phyloP scores from a whole-genome alignment of 1,284 basidiomycete species.

The Xerocomus minutiporus region DNA sequence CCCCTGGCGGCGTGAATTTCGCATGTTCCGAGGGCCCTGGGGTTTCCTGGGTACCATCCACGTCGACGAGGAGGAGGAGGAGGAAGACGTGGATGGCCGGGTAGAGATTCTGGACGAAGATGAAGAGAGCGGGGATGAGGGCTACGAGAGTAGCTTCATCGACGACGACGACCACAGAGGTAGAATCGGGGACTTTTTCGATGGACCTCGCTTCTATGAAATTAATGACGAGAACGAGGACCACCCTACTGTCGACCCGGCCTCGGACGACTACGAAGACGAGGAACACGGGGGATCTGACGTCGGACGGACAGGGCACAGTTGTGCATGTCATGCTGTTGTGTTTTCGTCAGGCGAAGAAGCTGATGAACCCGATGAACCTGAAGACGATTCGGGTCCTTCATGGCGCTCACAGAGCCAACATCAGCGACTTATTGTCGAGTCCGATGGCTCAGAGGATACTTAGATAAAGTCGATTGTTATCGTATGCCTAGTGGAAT shows the following conservation, averaged over 20 bases:
- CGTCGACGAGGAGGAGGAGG: slow-evolving; percentile 29
- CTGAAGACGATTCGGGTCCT: slow-evolving; percentile 6
- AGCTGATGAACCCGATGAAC: too few species aligned
- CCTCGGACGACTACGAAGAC: slow-evolving; percentile 13
- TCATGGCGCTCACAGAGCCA: neutral
- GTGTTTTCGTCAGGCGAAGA: slow-evolving; percentile 17
- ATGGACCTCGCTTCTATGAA: slow-evolving; percentile 25
- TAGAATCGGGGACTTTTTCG: slow-evolving; percentile 1
- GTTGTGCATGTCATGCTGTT: neutral
- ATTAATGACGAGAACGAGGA: slow-evolving; percentile 14
- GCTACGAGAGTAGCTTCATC: slow-evolving; percentile 50
- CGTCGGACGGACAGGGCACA: neutral
- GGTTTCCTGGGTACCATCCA: slow-evolving; percentile 17
- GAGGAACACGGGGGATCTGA: neutral
- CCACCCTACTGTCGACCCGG: slow-evolving; percentile 7
- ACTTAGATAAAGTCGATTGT: slow-evolving; percentile 1
- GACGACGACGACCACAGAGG: slow-evolving; percentile 35
- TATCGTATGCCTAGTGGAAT: slow-evolving; percentile 1
- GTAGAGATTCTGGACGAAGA: slow-evolving; percentile 16
- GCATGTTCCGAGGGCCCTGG: slow-evolving; percentile 15
- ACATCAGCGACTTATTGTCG: slow-evolving; percentile 2
- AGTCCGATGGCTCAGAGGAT: slow-evolving; percentile 17
- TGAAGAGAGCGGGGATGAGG: slow-evolving; percentile 28
- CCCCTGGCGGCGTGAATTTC: slow-evolving; percentile 20
- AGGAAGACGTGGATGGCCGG: slow-evolving; percentile 18